Base-by-base conservation (phyloP, 1,139 yeast genomes). In the Sugiyamaella neomexicana region DNA sequence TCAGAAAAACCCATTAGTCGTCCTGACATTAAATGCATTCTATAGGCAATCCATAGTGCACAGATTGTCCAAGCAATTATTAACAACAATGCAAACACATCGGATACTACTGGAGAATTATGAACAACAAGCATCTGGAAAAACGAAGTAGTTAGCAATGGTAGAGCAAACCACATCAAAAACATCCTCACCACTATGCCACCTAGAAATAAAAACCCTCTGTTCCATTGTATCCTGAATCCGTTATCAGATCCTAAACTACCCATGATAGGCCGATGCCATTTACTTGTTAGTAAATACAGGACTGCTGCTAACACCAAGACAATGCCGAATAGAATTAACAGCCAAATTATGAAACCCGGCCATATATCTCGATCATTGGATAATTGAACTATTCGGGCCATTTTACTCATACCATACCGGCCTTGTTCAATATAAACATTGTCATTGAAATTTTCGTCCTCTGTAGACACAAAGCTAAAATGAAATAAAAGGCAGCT, bases 351-450 rank as follows among this genome's bases (percentile, higher is more conserved):
- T 15, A 69, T 64, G 54, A 69, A 70, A 4, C 69, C 58, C 5
- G 73, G 64, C 75, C 75, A 72, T 10, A 69, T 59, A 51, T 70
- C 72, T 13, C 53, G 54, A 32, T 61, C 65, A 32, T 52, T 46
- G 13, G 62, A 63, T 27, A 66, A 61, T 43, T 68, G 65, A 15
- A 63, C 54, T 10, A 61, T 55, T 38, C 67, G 62, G 1, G 65
- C 64, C 64, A 67, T 59, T 17, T 58, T 56, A 25, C 68, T 61
- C 32, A 71, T 57, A 7, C 73, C 72, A 41, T 60, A 67, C 2
- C 39, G 13, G 27, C 65, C 64, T 17, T 50, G 43, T 12, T 58
- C 43, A 31, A 59, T 56, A 53, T 65, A 69, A 20, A 68, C 50
- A 38, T 63, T 65, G 51, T 65, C 69, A 7, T 20, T 32, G 12